Conservation (phyloP, 768 basidiomycete genomes). For the Strobilomyces confusus region DNA sequence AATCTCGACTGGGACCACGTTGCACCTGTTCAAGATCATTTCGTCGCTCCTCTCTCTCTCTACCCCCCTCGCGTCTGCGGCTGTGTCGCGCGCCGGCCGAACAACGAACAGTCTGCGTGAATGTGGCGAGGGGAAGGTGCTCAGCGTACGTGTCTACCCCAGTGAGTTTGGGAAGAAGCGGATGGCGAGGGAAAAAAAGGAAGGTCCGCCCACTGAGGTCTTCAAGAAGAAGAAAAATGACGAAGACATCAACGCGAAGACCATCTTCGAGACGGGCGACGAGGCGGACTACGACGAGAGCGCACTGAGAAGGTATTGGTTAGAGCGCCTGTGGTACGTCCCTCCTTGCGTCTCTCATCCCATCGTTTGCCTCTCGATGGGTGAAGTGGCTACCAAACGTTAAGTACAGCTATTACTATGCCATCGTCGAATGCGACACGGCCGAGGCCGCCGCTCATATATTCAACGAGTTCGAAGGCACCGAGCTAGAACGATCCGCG, state of each 20-base stretch:
- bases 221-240: conserved; percentile 56
- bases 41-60: conserved; percentile 72
- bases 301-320: conserved; percentile 84
- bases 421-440: conserved; percentile 85
- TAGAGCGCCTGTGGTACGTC: conserved; percentile 83
- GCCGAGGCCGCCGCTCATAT: conserved; percentile 73
- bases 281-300: conserved; percentile 86
- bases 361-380: not conserved
- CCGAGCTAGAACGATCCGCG: conserved; percentile 94
- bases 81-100: conserved; percentile 20
- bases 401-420: conserved; percentile 83
- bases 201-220: conserved; percentile 84
- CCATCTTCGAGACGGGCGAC: conserved; percentile 60
- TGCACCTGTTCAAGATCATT: conserved; percentile 72
- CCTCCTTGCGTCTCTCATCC: not conserved
- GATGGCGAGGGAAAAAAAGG: conserved; percentile 79
- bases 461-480: conserved; percentile 83
- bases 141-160: conserved; percentile 81
- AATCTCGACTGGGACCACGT: conserved; percentile 96
- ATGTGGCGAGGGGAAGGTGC: conserved; percentile 58
- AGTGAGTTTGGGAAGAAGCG: conserved; percentile 89
- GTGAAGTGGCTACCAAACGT: conserved; percentile 3
- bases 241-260: conserved; percentile 63
- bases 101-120: conserved; percentile 10
- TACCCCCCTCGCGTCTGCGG: conserved; percentile 38